These are phyloP conservation scores for Cutaneotrichosporon dermatis DNA, from an alignment of 1,284 basidiomycete species.

Conservation along the genomic window DNA sequence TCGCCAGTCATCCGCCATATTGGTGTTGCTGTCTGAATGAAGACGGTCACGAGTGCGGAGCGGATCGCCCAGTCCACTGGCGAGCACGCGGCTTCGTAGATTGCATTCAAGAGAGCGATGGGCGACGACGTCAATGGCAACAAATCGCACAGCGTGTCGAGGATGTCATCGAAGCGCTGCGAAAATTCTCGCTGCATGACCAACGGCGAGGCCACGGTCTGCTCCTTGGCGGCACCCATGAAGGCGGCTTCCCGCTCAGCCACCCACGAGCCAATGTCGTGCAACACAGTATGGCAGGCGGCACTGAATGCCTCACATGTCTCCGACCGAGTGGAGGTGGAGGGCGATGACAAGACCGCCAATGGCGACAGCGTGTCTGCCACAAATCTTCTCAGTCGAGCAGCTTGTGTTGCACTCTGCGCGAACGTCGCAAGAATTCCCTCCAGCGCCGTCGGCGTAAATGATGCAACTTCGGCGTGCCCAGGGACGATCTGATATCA, in stretches of 20 bases:
- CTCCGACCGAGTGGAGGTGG: constrained; percentile 48
- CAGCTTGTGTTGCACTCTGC: constrained; percentile 56
- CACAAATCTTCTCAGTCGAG: constrained; percentile 61
- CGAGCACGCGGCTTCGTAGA: constrained; percentile 58
- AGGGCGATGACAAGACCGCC: constrained; percentile 10
- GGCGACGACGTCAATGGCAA: constrained; percentile 55
- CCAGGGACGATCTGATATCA: constrained; percentile 16
- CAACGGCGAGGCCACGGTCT: constrained; percentile 55
- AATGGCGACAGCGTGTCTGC: constrained; percentile 31
- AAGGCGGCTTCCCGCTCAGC: constrained; percentile 63
- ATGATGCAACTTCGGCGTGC: constrained; percentile 49
- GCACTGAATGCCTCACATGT: constrained; percentile 77
- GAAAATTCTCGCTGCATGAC: constrained; percentile 59
- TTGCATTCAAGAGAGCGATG: constrained; percentile 59
- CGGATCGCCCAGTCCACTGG: constrained; percentile 1
- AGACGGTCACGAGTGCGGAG: constrained; percentile 57
- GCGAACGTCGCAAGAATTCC: constrained; percentile 62
- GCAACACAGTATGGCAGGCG: constrained; percentile 61
- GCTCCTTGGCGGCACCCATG: constrained; percentile 31
- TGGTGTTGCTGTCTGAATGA: constrained; percentile 62
- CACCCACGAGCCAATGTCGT: constrained; percentile 63
- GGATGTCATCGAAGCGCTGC: constrained; percentile 47
- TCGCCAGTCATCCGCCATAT: constrained; percentile 66
- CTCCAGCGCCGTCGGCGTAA: constrained; percentile 59
- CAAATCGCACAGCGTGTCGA: constrained; percentile 50